Conservation (phyloP, 371 early-diverging fungal species). For the Mucor velutinosus region DNA sequence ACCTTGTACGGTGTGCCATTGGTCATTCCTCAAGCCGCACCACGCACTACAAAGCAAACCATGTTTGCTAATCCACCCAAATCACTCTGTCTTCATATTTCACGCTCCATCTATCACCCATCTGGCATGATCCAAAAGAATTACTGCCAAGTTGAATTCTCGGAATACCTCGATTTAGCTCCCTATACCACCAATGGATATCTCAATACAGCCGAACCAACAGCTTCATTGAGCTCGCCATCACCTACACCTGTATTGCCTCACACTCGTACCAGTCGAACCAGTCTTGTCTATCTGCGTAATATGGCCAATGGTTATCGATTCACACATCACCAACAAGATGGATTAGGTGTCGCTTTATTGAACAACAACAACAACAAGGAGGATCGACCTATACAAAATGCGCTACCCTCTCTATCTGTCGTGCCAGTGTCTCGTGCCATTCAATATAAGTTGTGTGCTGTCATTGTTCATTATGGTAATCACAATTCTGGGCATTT, state of each 20-base stretch:
- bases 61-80: constrained; percentile 69
- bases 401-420: constrained; percentile 41
- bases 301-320: constrained; percentile 52
- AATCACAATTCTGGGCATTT: constrained; percentile 92
- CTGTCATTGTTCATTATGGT: constrained; percentile 88
- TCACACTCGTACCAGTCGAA: constrained; percentile 37
- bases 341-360: constrained; percentile 41
- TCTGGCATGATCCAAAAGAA: constrained; percentile 72
- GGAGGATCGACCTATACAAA: constrained; percentile 37
- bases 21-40: constrained; percentile 26
- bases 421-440: constrained; percentile 33
- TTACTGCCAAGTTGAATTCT: constrained; percentile 62
- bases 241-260: constrained; percentile 28
- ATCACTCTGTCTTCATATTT: constrained; percentile 72
- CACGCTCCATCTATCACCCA: constrained; percentile 70
- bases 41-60: constrained; percentile 60
- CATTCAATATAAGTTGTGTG: constrained; percentile 72
- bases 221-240: constrained; percentile 41
- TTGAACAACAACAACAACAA: constrained; percentile 22
- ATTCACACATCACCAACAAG: constrained; percentile 32
- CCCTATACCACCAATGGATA: constrained; percentile 65
- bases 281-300: constrained; percentile 49
- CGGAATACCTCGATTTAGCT: constrained; percentile 64
- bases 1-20: constrained; percentile 44
- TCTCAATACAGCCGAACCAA: constrained; percentile 47